Conservation (phyloP, 495 filamentous ascomycete genomes). For the Tuber borchii region DNA sequence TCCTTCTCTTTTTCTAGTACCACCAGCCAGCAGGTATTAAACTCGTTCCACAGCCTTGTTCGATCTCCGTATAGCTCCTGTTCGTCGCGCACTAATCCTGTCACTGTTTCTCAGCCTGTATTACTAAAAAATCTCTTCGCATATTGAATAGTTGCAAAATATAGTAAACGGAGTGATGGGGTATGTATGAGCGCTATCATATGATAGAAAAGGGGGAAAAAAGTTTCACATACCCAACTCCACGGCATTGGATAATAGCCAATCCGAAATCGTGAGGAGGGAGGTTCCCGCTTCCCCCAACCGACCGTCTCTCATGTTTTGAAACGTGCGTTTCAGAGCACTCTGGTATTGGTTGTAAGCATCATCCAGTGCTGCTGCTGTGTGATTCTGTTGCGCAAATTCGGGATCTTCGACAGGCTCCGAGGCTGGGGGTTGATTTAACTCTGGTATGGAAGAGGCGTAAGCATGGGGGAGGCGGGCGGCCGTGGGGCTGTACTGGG, state of each 20-base stretch:
- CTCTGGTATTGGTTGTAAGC: constrained; percentile 70
- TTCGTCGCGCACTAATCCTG: constrained; percentile 71
- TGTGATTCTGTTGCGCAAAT: constrained; percentile 41
- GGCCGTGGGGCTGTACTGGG: constrained; percentile 51
- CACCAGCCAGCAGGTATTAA: constrained; percentile 90
- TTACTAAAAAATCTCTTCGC: constrained; percentile 43
- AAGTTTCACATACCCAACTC: constrained; percentile 65
- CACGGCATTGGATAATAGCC: constrained; percentile 73
- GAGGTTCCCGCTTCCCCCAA: constrained; percentile 66
- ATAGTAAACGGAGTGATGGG: constrained; percentile 27
- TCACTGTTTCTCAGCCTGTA: constrained; percentile 41
- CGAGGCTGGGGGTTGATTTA: constrained; percentile 44
- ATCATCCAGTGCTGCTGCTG: constrained; percentile 49
- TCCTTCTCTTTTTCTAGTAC: constrained; percentile 83
- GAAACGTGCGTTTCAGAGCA: constrained; percentile 66
- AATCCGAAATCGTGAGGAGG: constrained; percentile 72
- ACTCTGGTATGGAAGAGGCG: constrained; percentile 52
- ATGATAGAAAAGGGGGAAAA: constrained; percentile 16
- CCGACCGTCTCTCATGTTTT: constrained; percentile 63
- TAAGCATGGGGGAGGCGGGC: constrained; percentile 52
- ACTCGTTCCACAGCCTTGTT: constrained; percentile 82
- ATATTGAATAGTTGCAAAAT: constrained; percentile 15
- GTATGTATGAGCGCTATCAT: constrained; percentile 30
- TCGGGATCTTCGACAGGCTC: constrained; percentile 47
- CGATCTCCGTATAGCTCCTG: constrained; percentile 61